Evolutionary conservation across 305 asterid species (phyloP), one percentile per base, ranked within the genome.

Genomic region (Fraxinus platypoda): DNA sequence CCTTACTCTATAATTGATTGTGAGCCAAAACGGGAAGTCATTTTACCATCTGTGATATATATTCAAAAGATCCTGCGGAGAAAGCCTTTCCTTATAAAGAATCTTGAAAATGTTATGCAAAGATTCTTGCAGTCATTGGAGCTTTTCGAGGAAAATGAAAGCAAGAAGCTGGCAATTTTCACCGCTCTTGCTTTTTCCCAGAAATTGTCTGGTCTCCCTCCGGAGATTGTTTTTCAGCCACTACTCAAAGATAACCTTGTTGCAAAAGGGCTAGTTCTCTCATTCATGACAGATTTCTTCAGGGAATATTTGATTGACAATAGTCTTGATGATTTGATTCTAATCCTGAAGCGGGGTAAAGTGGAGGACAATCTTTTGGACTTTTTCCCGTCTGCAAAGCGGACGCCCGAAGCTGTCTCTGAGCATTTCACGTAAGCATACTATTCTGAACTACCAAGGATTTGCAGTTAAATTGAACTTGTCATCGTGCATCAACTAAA

Each of bases 161-260:
- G 97, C 86, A 94, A 93, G 92, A 96, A 96, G 92, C 97, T 96
- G 79, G 97, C 98, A 8, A 94, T 96, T 68, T 96, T 96, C 91
- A 93, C 99, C 1, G 98, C 99, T 41, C 99, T 96, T 88, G 99
- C 99, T 77, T 96, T 96, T 86, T 94, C 99, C 33, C 99, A 96
- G 94, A 96, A 94, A 84, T 82, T 96, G 84, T 96, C 99, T 49
- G 98, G 99, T 76, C 98, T 96, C 38, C 98, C 97, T 34, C 99
- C 99, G 0, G 99, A 96, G 92, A 92, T 94, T 79, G 99, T 96
- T 54, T 89, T 96, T 88, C 99, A 96, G 76, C 99, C 99, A 84
- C 85, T 96, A 81, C 98, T 94, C 88, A 96, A 96, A 86, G 99
- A 96, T 85, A 96, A 96, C 88, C 99, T 96, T 87, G 93, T 96